These are phyloP conservation scores for Yarrowia sp. DNA, from an alignment of 805 yeast genomes.

Conservation along the genomic window DNA sequence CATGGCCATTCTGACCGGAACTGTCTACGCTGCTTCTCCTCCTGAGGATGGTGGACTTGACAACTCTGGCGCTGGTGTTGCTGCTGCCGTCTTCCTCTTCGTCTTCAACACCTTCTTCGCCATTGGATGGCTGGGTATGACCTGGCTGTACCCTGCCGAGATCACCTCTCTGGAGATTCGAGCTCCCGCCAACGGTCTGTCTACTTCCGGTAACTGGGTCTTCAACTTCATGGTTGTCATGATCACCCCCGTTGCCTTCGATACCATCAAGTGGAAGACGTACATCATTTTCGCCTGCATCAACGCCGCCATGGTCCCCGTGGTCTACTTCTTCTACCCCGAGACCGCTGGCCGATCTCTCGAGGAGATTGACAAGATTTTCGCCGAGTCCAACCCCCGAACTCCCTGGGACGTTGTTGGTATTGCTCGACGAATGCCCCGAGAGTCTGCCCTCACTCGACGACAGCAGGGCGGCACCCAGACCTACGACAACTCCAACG, in stretches of 20 bases:
- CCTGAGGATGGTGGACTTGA: slow-evolving; percentile 21
- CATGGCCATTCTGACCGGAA: slow-evolving; percentile 43
- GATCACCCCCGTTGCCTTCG: slow-evolving; percentile 37
- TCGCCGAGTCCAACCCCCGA: slow-evolving; percentile 47
- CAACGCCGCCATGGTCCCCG: slow-evolving; percentile 39
- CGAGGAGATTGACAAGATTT: slow-evolving; percentile 39
- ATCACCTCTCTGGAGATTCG: slow-evolving; percentile 36
- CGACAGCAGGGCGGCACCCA: slow-evolving; percentile 42
- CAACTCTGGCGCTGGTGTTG: slow-evolving; percentile 25
- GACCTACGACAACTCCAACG: slow-evolving; percentile 5
- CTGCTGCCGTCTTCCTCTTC: slow-evolving; percentile 35
- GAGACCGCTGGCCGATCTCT: slow-evolving; percentile 38
- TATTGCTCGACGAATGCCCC: slow-evolving; percentile 50
- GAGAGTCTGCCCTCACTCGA: slow-evolving; percentile 49
- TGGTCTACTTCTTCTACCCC: slow-evolving; percentile 39
- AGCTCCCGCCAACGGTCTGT: slow-evolving; percentile 36
- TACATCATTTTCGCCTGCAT: slow-evolving; percentile 36
- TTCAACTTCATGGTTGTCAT: slow-evolving; percentile 37
- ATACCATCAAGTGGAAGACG: slow-evolving; percentile 32
- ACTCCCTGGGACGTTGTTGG: slow-evolving; percentile 56
- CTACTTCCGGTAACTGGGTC: slow-evolving; percentile 35
- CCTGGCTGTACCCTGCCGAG: slow-evolving; percentile 38
- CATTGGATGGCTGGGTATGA: slow-evolving; percentile 37
- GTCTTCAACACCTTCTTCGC: slow-evolving; percentile 38
- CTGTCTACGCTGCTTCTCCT: slow-evolving; percentile 31